Percentiles rank a stretch among this genome's conserved stretches.
These are phyloP conservation scores for Coprinopsis cinerea DNA, from an alignment of 768 basidiomycete species.

Conservation along the genomic window DNA sequence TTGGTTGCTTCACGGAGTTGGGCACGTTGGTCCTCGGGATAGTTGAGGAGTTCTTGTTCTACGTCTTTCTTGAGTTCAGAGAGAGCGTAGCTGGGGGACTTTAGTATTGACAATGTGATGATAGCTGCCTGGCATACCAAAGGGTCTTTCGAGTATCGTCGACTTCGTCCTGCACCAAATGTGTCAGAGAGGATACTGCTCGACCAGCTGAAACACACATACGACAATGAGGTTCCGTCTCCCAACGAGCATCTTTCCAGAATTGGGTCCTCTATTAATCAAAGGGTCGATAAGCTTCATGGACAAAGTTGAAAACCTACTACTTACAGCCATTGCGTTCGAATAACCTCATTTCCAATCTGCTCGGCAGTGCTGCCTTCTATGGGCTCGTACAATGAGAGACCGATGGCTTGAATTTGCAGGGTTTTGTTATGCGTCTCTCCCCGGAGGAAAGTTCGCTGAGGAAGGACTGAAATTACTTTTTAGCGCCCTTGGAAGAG, in stretches of 20 bases:
- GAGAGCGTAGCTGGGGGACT: slow-evolving; percentile 68
- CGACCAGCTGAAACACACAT: slow-evolving; percentile 22
- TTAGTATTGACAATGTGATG: background rate
- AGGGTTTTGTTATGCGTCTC: slow-evolving; percentile 67
- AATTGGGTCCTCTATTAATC: slow-evolving; percentile 50
- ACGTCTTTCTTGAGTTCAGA: slow-evolving; percentile 88
- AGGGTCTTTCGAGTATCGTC: slow-evolving; percentile 89
- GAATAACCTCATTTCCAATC: slow-evolving; percentile 78
- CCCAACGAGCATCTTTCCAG: slow-evolving; percentile 70
- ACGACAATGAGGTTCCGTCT: slow-evolving; percentile 79
- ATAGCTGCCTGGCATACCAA: slow-evolving; percentile 42
- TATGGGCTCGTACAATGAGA: slow-evolving; percentile 91
- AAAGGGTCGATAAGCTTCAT: background rate
- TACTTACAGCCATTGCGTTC: slow-evolving; percentile 93
- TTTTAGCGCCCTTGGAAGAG: background rate
- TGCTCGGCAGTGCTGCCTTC: slow-evolving; percentile 68
- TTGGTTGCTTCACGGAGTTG: slow-evolving; percentile 58
- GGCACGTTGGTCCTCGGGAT: slow-evolving; percentile 72
- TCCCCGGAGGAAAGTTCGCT: slow-evolving; percentile 85
- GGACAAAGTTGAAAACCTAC: background rate
- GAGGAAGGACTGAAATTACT: slow-evolving; percentile 7
- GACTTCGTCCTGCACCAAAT: slow-evolving; percentile 62
- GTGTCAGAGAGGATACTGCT: background rate
- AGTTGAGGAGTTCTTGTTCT: slow-evolving; percentile 54
- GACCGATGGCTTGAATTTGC: slow-evolving; percentile 93